phyloP scores from a whole-genome alignment of 176 grass and related monocot genomes.

The Chloris gayana region DNA sequence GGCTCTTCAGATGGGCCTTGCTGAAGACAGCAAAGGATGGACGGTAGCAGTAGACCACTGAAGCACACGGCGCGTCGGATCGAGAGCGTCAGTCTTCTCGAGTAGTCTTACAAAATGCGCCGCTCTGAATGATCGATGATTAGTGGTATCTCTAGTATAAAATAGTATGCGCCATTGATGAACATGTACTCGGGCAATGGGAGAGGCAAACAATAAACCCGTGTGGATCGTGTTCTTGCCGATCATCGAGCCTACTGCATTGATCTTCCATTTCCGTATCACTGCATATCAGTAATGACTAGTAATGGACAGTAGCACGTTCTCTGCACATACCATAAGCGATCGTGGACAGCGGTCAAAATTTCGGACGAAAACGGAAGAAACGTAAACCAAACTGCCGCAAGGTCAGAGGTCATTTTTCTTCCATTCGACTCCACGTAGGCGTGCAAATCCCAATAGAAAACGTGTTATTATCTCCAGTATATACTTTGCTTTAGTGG shows the following conservation, averaged over 20 bases:
- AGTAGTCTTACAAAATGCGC: not conserved
- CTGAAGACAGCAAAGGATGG: constrained; percentile 79
- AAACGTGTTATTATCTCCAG: not conserved
- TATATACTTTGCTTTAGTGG: not conserved
- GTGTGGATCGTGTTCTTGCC: not conserved
- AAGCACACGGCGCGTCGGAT: not conserved
- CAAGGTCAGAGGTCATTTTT: not conserved
- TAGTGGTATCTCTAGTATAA: not conserved
- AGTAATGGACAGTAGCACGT: not conserved
- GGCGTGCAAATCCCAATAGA: constrained; percentile 33
- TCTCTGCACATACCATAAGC: not conserved
- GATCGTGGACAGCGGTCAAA: not conserved
- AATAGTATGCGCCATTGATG: not conserved
- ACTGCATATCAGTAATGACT: not conserved
- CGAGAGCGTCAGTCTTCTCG: not conserved
- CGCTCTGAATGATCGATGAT: not conserved
- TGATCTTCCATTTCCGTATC: not conserved
- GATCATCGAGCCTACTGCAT: not conserved
- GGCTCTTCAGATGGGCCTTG: constrained; percentile 75
- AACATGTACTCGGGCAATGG: not conserved
- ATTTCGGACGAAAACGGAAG: constrained; percentile 8
- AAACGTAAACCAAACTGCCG: not conserved
- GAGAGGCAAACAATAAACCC: not conserved
- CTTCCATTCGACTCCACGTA: constrained; percentile 19
- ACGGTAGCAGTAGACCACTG: constrained; percentile 65